phyloP scores from a whole-genome alignment of 2,329 filamentous ascomycete species.

The Colletotrichum horii region DNA sequence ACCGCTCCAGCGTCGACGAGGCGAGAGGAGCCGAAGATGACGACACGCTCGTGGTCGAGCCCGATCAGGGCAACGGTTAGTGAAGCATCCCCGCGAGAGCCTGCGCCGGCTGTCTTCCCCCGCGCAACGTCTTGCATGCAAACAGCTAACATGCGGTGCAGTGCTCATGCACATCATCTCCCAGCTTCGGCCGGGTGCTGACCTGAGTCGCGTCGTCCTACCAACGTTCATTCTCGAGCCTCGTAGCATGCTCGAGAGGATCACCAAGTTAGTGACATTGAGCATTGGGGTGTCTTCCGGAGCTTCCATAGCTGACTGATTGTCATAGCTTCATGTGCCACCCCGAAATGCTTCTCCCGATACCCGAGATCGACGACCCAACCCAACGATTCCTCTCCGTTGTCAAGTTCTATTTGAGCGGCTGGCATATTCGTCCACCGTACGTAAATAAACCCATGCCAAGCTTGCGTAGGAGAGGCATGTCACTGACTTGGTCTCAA shows the following conservation, averaged over 20 bases:
- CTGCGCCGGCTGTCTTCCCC: neutral
- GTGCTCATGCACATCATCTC: conserved; percentile 98
- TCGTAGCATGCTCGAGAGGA: conserved; percentile 96
- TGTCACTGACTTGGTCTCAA: conserved; percentile 50
- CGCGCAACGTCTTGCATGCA: neutral
- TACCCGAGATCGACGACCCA: conserved; percentile 87
- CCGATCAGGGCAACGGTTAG: conserved; percentile 93
- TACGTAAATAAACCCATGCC: conserved; percentile 51
- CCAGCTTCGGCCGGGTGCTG: conserved; percentile 92
- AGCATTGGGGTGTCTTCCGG: neutral
- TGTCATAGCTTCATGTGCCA: conserved; percentile 93
- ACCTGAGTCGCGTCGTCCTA: conserved; percentile 90
- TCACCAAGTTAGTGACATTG: conserved; percentile 80
- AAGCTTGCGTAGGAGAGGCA: neutral
- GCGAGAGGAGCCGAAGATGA: conserved; percentile 59
- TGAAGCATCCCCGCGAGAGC: conserved; percentile 19
- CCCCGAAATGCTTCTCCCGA: conserved; percentile 90
- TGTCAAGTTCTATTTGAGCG: conserved; percentile 96
- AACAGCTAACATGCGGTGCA: conserved; percentile 39
- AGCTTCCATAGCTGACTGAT: neutral
- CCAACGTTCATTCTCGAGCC: conserved; percentile 98
- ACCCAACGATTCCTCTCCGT: conserved; percentile 90
- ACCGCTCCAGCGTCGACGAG: conserved; percentile 53
- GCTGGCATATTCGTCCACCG: conserved; percentile 98
- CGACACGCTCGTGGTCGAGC: conserved; percentile 84